A percentile compares a stretch with the other conserved stretches of the same genome.
phyloP scores from a whole-genome alignment of 2,329 filamentous ascomycete genomes.

The Chaetomiaceae sp. region DNA sequence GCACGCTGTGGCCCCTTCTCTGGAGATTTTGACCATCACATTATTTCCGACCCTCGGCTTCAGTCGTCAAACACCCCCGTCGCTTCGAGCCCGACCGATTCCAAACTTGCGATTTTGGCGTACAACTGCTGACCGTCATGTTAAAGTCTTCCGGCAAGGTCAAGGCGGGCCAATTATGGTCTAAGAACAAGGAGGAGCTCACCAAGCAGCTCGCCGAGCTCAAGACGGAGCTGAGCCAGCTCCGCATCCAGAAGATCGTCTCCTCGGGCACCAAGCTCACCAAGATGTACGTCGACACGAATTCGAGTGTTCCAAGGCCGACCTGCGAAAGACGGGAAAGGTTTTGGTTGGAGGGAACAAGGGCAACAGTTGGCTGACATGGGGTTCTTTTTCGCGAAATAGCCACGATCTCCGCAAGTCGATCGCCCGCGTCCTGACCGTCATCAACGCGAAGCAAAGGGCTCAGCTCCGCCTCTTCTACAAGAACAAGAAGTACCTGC shows the following conservation, averaged over 20 bases:
- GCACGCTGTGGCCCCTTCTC: constrained; percentile 4
- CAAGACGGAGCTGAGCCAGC: constrained; percentile 92
- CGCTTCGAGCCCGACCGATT: constrained; percentile 23
- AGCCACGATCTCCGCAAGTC: constrained; percentile 99
- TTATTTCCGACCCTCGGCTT: constrained; percentile 3
- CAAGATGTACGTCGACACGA: constrained; percentile 71
- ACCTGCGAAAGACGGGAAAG: not conserved
- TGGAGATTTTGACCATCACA: constrained; percentile 1
- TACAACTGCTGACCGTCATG: constrained; percentile 34
- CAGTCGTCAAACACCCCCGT: constrained; percentile 29
- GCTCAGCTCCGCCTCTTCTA: constrained; percentile 98
- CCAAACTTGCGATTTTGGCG: constrained; percentile 20
- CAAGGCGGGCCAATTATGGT: constrained; percentile 95
- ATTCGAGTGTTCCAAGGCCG: not conserved
- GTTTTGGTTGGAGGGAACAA: not conserved
- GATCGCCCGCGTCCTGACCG: constrained; percentile 95
- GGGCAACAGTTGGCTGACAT: constrained; percentile 21
- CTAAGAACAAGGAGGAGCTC: constrained; percentile 99
- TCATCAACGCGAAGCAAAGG: constrained; percentile 99
- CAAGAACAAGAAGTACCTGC: constrained; percentile 99
- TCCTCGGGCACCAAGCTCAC: constrained; percentile 93
- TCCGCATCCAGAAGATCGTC: constrained; percentile 97
- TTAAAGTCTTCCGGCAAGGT: constrained; percentile 63
- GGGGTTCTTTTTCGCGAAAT: constrained; percentile 27
- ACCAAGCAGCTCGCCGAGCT: constrained; percentile 91